phyloP scores from a whole-genome alignment of 352 stramenopile genomes.

The Globisporangium orthogonon region DNA sequence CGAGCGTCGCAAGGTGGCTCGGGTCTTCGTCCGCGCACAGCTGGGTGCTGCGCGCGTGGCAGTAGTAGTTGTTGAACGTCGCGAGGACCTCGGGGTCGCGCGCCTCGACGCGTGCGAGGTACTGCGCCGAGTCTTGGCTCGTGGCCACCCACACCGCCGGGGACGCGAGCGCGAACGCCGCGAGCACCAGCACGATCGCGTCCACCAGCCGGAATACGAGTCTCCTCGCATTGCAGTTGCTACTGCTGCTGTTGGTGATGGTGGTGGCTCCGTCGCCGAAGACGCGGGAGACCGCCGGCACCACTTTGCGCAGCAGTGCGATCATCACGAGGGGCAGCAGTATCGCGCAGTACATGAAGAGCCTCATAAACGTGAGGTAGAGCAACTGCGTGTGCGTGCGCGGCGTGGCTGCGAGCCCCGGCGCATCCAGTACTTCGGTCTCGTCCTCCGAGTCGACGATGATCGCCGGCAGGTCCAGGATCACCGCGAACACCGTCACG shows the following conservation, averaged over 20 bases:
- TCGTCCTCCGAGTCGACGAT: neutral
- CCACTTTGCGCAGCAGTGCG: neutral
- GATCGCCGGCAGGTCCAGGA: neutral
- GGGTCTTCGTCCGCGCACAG: neutral
- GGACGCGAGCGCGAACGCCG: neutral
- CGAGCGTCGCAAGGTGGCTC: neutral
- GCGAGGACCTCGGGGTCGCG: neutral
- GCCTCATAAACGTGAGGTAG: neutral
- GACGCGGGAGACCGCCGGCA: neutral
- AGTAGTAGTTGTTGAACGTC: constrained; percentile 7
- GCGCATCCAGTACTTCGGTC: neutral
- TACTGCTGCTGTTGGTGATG: too few species aligned
- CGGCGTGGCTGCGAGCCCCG: neutral
- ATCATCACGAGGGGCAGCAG: neutral
- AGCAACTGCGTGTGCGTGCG: neutral
- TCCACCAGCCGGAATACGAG: too few species aligned
- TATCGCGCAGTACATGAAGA: neutral
- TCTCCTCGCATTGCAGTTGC: too few species aligned
- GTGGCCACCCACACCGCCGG: neutral
- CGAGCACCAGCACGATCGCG: neutral
- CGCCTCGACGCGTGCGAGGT: neutral
- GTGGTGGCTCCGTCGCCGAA: too few species aligned
- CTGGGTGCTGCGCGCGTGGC: neutral
- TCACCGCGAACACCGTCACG: neutral
- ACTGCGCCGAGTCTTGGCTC: neutral